These are phyloP conservation scores for Russula brevipes DNA, from an alignment of 768 basidiomycete species.

Conservation along the genomic window DNA sequence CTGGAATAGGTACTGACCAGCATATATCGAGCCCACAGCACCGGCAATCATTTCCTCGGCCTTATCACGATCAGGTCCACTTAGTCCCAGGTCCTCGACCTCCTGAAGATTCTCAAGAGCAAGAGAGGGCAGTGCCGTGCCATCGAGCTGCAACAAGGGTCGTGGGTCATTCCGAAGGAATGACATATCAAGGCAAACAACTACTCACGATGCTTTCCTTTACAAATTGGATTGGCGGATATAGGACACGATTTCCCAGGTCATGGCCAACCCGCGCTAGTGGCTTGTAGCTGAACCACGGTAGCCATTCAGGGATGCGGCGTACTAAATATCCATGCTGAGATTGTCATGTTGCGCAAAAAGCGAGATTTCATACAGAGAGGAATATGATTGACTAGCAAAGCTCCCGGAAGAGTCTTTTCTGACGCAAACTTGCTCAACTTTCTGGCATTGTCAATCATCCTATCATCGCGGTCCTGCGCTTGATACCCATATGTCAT, in stretches of 20 bases:
- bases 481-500: slow-evolving; percentile 10
- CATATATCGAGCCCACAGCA: background rate
- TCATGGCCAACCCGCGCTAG: background rate
- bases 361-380: background rate
- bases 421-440: background rate
- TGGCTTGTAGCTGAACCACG: slow-evolving; percentile 12
- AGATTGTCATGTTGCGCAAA: background rate
- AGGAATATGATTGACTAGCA: slow-evolving; percentile 3
- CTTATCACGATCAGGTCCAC: background rate
- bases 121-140: background rate
- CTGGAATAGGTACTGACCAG: background rate
- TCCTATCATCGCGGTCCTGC: background rate
- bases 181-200: background rate
- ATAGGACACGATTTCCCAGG: background rate
- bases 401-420: background rate
- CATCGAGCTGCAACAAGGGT: background rate
- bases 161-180: background rate
- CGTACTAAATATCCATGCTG: background rate
- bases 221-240: background rate
- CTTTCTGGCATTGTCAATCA: background rate
- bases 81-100: background rate
- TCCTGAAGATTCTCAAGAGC: background rate
- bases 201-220: background rate
- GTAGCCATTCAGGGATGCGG: slow-evolving; percentile 10
- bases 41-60: background rate